These are phyloP conservation scores for Curvularia lunata DNA, from an alignment of 2,329 filamentous ascomycete species.

Conservation along the genomic window DNA sequence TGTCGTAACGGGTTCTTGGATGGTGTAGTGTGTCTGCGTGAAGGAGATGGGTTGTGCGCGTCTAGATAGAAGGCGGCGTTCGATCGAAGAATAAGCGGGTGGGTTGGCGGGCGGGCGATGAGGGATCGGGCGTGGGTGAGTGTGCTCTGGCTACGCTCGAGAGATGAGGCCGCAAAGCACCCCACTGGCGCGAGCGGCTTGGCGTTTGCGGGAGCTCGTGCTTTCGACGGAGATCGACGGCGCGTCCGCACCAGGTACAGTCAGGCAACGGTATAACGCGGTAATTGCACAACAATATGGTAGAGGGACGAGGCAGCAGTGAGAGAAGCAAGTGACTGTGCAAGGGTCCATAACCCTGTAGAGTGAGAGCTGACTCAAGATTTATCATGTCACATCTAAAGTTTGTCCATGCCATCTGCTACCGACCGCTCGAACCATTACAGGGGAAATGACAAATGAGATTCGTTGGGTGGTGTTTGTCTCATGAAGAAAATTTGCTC, in stretches of 20 bases:
- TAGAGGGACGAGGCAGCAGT: neutral
- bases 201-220: constrained; percentile 36
- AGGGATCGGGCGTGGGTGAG: constrained; percentile 24
- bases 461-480: constrained; percentile 35
- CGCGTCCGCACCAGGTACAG: constrained; percentile 23
- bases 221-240: constrained; percentile 29
- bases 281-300: neutral
- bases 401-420: constrained; percentile 7
- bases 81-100: constrained; percentile 19
- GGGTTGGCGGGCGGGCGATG: constrained; percentile 16
- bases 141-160: constrained; percentile 30
- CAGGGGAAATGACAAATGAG: constrained; percentile 35
- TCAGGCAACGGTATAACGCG: constrained; percentile 16
- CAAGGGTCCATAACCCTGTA: constrained; percentile 1
- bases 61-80: constrained; percentile 15
- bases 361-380: constrained; percentile 4
- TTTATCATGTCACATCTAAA: constrained; percentile 9
- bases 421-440: constrained; percentile 6
- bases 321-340: neutral
- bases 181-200: constrained; percentile 36
- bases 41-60: constrained; percentile 7
- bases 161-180: constrained; percentile 33
- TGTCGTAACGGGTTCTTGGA: constrained; percentile 19
- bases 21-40: constrained; percentile 15
- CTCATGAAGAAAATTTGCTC: constrained; percentile 14